Base-by-base conservation (phyloP, 495 filamentous ascomycete genomes). In the Daldinia loculata region DNA sequence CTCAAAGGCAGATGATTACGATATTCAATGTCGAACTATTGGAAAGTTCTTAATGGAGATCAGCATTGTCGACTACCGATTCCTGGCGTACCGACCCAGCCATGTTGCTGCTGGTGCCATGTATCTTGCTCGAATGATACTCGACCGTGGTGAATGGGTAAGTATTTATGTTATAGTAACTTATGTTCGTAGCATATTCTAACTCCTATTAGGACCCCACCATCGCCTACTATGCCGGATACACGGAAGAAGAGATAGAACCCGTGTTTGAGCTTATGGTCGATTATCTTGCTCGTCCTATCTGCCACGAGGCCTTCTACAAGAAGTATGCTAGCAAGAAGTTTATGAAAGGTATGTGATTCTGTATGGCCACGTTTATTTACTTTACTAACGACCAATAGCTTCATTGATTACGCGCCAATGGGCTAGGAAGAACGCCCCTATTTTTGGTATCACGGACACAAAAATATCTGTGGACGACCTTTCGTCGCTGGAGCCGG, bases 1-100 rank as follows among this genome's bases (percentile, higher is more conserved):
- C 80, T 98, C 95, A 45, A 99, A 99, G 83, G 95, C 95, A 63
- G 96, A 98, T 80, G 93, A 94, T 80, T 98, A 98, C 80, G 94
- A 98, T 76, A 97, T 98, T 69, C 92, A 98, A 79, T 97, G 95
- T 38, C 91, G 95, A 69, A 99, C 95, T 26, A 86, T 99, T 32
- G 95, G 92, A 71, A 99, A 99, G 83, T 99, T 98, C 79, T 86
- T 99, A n/a, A 92, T 97, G 86, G 95, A 99, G 83, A 97, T 99
- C 76, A 95, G 93, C 78, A 85, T 97, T 65, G 84, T 99, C 12
- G 95, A 99, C 74, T 92, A 98, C 72, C 90, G 93, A 26, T 95
- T 99, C 81, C 90, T 99, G 86, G 78, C 84, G 45, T 95, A 90
- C 77, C 88, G 89, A 14, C 93, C 95, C 34, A 97, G 94, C 76